A percentile compares a stretch with the other conserved stretches of the same genome.
These are phyloP conservation scores for Phytopythium litorale DNA, from an alignment of 352 stramenopile species.

Conservation along the genomic window DNA sequence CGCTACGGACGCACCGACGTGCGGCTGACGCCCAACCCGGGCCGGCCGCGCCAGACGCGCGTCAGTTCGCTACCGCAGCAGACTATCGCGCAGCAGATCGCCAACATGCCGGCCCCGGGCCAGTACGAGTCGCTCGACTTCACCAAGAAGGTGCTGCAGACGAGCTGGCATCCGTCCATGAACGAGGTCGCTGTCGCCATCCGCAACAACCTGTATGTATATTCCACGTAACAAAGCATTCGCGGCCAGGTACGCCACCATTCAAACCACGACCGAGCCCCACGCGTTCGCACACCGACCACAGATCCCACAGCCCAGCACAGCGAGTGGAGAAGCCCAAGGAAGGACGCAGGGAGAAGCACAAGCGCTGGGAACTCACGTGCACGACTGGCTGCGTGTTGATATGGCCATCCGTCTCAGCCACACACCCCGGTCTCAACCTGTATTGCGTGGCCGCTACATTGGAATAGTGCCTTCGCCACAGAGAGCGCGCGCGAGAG, in stretches of 20 bases:
- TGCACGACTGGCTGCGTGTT: neutral
- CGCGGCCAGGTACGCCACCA: neutral
- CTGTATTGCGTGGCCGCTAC: neutral
- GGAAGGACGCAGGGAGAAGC: neutral
- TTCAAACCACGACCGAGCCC: neutral
- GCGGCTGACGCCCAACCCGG: slow-evolving; percentile 54
- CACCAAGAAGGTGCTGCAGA: slow-evolving; percentile 83
- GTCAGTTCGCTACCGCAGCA: slow-evolving; percentile 63
- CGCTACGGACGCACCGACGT: slow-evolving; percentile 75
- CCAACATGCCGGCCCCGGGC: slow-evolving; percentile 19
- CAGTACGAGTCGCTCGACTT: slow-evolving; percentile 69
- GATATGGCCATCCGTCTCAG: neutral
- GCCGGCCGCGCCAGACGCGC: slow-evolving; percentile 16
- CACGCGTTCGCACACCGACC: slow-evolving; percentile 3
- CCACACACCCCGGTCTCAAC: too few species aligned
- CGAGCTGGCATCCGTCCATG: slow-evolving; percentile 77
- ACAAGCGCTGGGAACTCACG: neutral
- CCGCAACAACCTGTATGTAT: slow-evolving; percentile 84
- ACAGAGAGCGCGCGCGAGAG: neutral
- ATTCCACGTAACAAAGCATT: slow-evolving; percentile 39
- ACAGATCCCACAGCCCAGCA: neutral
- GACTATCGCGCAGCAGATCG: slow-evolving; percentile 59
- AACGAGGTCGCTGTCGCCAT: slow-evolving; percentile 82
- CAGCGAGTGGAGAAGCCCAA: too few species aligned
- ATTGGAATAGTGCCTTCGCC: slow-evolving; percentile 2